A percentile compares a stretch with the other conserved stretches of the same genome.
These are phyloP conservation scores for Trichocomaceae sp. DNA, from an alignment of 2,329 filamentous ascomycete genomes.

Conservation along the genomic window DNA sequence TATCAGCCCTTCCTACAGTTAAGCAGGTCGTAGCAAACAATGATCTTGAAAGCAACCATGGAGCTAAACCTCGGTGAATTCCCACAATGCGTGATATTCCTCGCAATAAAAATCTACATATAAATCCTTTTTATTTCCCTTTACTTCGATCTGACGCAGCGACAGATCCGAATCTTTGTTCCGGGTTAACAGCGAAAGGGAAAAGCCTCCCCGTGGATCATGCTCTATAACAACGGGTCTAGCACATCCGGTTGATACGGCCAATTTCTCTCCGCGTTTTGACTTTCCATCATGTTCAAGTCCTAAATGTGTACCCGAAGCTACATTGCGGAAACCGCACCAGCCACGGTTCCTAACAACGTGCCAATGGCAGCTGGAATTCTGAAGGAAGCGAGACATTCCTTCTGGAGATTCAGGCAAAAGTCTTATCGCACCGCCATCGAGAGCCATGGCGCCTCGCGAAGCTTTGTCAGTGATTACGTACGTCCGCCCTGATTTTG, in stretches of 20 bases:
- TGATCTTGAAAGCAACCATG: background rate
- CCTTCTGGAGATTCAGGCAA: background rate
- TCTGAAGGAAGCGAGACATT: background rate
- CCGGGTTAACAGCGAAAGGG: background rate
- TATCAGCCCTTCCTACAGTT: background rate
- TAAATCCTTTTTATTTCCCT: background rate
- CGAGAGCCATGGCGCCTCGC: background rate
- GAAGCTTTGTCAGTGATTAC: background rate
- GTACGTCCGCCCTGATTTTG: background rate
- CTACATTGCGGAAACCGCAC: background rate
- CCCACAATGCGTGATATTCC: background rate
- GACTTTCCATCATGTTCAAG: too few species aligned
- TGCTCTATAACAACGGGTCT: background rate
- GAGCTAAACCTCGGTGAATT: background rate
- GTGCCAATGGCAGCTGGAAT: background rate
- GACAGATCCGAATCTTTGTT: background rate
- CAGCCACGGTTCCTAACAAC: background rate
- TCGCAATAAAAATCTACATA: background rate
- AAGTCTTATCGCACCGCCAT: background rate
- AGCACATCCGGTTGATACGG: too few species aligned
- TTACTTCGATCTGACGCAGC: background rate
- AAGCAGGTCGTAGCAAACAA: background rate
- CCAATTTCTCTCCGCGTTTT: background rate
- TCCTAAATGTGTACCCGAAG: background rate
- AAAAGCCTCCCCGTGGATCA: background rate